Evolutionary conservation across 106 monocot species (phyloP).

Genomic region (Phalaenopsis equestris): DNA sequence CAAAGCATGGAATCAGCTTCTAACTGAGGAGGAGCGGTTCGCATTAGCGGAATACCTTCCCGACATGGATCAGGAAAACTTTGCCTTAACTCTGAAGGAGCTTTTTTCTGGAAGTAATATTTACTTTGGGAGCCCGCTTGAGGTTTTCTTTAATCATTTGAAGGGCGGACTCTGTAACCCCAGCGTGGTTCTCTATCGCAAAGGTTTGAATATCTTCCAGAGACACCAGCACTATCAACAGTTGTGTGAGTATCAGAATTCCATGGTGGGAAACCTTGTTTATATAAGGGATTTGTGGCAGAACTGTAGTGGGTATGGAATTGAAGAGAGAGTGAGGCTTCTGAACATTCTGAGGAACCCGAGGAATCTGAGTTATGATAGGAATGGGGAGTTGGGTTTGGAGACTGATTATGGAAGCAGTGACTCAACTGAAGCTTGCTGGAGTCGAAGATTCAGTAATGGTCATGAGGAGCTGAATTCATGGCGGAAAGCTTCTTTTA

Average conservation of each 20-base stretch:
- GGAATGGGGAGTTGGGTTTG: slow-evolving; percentile 9
- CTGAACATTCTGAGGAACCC: slow-evolving; percentile 36
- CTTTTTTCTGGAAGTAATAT: slow-evolving; percentile 55
- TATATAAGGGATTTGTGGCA: slow-evolving; percentile 41
- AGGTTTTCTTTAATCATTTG: slow-evolving; percentile 10
- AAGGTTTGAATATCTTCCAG: slow-evolving; percentile 36
- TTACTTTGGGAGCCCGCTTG: slow-evolving; percentile 56
- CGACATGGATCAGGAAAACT: slow-evolving; percentile 66
- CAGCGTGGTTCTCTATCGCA: slow-evolving; percentile 40
- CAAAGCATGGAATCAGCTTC: slow-evolving; percentile 53
- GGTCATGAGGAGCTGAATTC: slow-evolving; percentile 5
- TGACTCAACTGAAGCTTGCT: slow-evolving; percentile 11
- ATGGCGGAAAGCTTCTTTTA: slow-evolving; percentile 1
- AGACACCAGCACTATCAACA: slow-evolving; percentile 50
- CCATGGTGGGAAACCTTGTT: slow-evolving; percentile 53
- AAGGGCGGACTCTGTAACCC: slow-evolving; percentile 58
- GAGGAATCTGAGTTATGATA: slow-evolving; percentile 15
- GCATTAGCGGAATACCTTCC: slow-evolving; percentile 54
- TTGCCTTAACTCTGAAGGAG: slow-evolving; percentile 45
- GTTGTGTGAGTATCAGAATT: slow-evolving; percentile 62
- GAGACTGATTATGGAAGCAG: slow-evolving; percentile 42
- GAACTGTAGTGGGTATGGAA: slow-evolving; percentile 36
- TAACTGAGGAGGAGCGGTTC: slow-evolving; percentile 67
- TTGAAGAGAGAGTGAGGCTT: slow-evolving; percentile 49
- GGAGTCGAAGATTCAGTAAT: slow-evolving; percentile 21